Evolutionary conservation across 2,329 filamentous ascomycete species (phyloP).

Genomic region (Amesomyces nigricolor): DNA sequence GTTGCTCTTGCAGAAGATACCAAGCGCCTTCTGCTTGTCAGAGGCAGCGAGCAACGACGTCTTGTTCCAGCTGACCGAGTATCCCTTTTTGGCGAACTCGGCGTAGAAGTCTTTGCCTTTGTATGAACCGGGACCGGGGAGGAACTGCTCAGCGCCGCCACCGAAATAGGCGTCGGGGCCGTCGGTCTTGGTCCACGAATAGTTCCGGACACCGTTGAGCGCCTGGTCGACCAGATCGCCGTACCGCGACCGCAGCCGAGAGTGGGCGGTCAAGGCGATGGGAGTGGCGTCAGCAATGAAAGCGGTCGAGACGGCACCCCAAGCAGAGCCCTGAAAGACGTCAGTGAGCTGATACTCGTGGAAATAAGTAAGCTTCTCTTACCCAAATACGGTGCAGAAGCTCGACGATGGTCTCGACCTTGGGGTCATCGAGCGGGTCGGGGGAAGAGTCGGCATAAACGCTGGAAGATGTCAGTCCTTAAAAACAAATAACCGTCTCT

Average conservation of each 20-base stretch:
- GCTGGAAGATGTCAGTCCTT: constrained; percentile 27
- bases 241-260: constrained; percentile 62
- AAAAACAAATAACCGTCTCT: not conserved
- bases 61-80: constrained; percentile 68
- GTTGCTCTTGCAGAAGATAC: constrained; percentile 69
- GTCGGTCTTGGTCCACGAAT: constrained; percentile 69
- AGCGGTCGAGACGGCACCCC: constrained; percentile 71
- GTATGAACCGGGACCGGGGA: constrained; percentile 58
- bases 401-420: constrained; percentile 78
- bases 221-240: constrained; percentile 70
- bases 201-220: constrained; percentile 70
- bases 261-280: constrained; percentile 68
- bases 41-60: constrained; percentile 57
- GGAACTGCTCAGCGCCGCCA: constrained; percentile 77
- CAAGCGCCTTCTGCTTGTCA: constrained; percentile 60
- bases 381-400: constrained; percentile 66
- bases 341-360: not conserved
- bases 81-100: constrained; percentile 66
- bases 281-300: constrained; percentile 78
- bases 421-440: constrained; percentile 73
- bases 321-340: constrained; percentile 42
- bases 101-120: constrained; percentile 73
- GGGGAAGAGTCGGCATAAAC: constrained; percentile 73
- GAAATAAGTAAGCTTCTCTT: constrained; percentile 27
- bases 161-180: constrained; percentile 80